phyloP scores from a whole-genome alignment of 345 rosid species.

The Arabis hirsuta region DNA sequence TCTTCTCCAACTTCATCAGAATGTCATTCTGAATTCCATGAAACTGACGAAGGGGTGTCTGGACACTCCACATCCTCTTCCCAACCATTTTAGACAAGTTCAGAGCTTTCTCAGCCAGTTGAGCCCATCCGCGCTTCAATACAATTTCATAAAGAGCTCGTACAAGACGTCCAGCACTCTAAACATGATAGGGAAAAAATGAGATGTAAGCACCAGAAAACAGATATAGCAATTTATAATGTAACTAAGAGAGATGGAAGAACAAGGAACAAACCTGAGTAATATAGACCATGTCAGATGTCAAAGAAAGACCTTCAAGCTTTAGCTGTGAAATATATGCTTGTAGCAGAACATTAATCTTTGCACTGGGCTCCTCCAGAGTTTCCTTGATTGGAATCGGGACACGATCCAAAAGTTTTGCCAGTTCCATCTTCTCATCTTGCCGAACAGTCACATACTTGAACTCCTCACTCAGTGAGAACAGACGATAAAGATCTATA shows the following conservation, averaged over 20 bases:
- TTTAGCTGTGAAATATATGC: conserved; percentile 94
- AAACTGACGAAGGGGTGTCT: conserved; percentile 92
- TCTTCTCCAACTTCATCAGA: conserved; percentile 89
- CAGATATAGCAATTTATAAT: conserved; percentile 10
- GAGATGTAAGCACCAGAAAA: conserved; percentile 32
- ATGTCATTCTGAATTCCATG: conserved; percentile 79
- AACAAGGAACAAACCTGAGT: conserved; percentile 67
- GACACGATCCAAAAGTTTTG: conserved; percentile 89
- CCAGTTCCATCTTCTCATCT: conserved; percentile 99
- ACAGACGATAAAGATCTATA: conserved; percentile 84
- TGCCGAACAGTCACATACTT: conserved; percentile 94
- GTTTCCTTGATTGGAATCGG: conserved; percentile 97
- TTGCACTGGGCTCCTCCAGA: conserved; percentile 94
- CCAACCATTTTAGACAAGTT: conserved; percentile 91
- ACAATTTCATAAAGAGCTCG: conserved; percentile 95
- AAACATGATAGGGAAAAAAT: conserved; percentile 26
- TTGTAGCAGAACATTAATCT: conserved; percentile 91
- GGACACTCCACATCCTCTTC: conserved; percentile 98
- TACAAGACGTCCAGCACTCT: conserved; percentile 95
- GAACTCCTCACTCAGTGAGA: conserved; percentile 92
- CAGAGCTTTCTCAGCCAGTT: conserved; percentile 87
- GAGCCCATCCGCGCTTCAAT: conserved; percentile 96
- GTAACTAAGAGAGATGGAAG: conserved; percentile 20
- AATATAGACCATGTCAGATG: conserved; percentile 91
- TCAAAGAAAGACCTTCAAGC: conserved; percentile 95